Evolutionary conservation across 2,329 filamentous ascomycete genomes (phyloP).

Genomic region (Dactylonectria macrodidyma): DNA sequence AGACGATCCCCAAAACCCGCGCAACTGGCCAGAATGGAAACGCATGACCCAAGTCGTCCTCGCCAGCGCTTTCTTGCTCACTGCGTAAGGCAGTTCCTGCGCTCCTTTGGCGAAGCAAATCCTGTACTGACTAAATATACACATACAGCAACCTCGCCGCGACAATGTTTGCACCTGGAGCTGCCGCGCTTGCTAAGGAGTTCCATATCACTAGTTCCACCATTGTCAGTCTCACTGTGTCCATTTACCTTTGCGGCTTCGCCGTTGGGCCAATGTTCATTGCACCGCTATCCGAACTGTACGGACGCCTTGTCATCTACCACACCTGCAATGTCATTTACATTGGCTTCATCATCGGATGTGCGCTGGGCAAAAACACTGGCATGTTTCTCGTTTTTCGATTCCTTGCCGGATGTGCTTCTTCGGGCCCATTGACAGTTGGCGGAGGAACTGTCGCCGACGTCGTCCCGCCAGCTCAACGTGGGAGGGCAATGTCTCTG

Average conservation of each 20-base stretch:
- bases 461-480: slow-evolving; percentile 68
- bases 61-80: slow-evolving; percentile 53
- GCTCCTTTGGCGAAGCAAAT: slow-evolving; percentile 52
- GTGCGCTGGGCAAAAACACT: slow-evolving; percentile 67
- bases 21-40: slow-evolving; percentile 78
- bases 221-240: slow-evolving; percentile 57
- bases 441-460: slow-evolving; percentile 76
- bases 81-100: slow-evolving; percentile 32
- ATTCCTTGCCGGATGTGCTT: slow-evolving; percentile 73
- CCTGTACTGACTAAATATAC: slow-evolving; percentile 20
- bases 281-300: slow-evolving; percentile 74
- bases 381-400: slow-evolving; percentile 73
- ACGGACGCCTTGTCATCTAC: slow-evolving; percentile 62
- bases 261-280: slow-evolving; percentile 72
- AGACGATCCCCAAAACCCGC: slow-evolving; percentile 75
- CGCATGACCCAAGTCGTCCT: slow-evolving; percentile 68
- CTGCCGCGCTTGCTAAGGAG: slow-evolving; percentile 60
- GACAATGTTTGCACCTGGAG: slow-evolving; percentile 63
- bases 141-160: slow-evolving; percentile 40
- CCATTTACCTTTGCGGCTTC: slow-evolving; percentile 63
- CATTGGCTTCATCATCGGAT: slow-evolving; percentile 64
- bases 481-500: slow-evolving; percentile 73
- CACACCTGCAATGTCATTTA: slow-evolving; percentile 60
- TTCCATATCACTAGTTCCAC: slow-evolving; percentile 55
- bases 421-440: slow-evolving; percentile 73